phyloP scores from a whole-genome alignment of 1,284 basidiomycete genomes.

The Mrakiaceae sp. region DNA sequence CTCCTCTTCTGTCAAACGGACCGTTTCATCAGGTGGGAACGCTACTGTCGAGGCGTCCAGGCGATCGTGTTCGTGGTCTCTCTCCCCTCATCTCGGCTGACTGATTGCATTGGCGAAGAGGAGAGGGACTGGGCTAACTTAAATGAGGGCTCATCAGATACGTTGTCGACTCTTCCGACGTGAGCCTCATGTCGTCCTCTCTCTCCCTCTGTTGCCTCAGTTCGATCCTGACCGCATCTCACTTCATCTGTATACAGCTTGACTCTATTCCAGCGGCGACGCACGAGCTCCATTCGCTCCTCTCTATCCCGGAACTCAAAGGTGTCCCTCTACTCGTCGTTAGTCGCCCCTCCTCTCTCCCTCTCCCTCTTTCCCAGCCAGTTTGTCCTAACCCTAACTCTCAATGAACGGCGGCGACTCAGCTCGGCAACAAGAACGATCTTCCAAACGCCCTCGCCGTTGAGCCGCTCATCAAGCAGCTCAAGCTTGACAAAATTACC shows the following conservation, averaged over 20 bases:
- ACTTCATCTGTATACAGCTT: neutral
- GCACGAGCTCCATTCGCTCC: constrained; percentile 12
- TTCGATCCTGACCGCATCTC: neutral
- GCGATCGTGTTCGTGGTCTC: constrained; percentile 67
- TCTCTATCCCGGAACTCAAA: constrained; percentile 13
- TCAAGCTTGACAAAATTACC: constrained; percentile 13
- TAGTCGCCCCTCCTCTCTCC: neutral
- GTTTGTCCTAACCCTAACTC: neutral
- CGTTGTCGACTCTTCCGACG: constrained; percentile 13
- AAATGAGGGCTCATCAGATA: neutral
- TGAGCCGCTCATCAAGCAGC: constrained; percentile 12
- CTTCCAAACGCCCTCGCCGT: constrained; percentile 4
- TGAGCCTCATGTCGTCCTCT: neutral
- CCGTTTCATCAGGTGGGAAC: constrained; percentile 62
- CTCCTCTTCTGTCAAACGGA: neutral
- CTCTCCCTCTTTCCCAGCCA: neutral
- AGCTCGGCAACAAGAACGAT: constrained; percentile 17
- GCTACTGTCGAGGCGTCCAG: constrained; percentile 88
- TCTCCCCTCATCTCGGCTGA: neutral
- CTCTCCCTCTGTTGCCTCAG: neutral
- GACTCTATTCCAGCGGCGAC: constrained; percentile 7
- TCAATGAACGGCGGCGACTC: neutral
- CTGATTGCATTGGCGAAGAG: neutral
- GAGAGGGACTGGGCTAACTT: neutral
- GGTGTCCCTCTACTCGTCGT: constrained; percentile 15